phyloP scores from a whole-genome alignment of 768 basidiomycete genomes.

The Pulveroboletus sp. region DNA sequence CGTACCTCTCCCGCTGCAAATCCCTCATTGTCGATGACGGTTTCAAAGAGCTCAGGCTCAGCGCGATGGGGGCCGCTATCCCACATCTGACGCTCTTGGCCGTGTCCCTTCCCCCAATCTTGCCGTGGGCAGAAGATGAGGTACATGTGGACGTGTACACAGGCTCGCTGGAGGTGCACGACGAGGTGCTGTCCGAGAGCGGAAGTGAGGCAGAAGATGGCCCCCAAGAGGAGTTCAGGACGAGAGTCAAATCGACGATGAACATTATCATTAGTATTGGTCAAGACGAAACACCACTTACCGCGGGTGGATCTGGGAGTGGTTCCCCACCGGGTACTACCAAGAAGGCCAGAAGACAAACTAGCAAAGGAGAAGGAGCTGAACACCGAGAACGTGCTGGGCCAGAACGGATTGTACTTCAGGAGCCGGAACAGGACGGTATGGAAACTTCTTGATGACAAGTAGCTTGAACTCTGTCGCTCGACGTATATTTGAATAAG shows the following conservation, averaged over 20 bases:
- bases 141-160: conserved; percentile 61
- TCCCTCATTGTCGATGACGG: conserved; percentile 67
- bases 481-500: background rate
- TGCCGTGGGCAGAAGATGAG: conserved; percentile 64
- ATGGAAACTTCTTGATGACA: conserved; percentile 31
- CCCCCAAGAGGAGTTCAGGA: conserved; percentile 51
- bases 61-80: conserved; percentile 88
- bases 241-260: conserved; percentile 68
- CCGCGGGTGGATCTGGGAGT: conserved; percentile 7
- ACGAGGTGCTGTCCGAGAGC: conserved; percentile 56
- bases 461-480: conserved; percentile 1
- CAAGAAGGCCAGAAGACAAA: conserved; percentile 6
- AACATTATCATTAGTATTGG: conserved; percentile 58
- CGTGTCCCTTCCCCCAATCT: conserved; percentile 65
- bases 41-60: conserved; percentile 72
- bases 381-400: conserved; percentile 1
- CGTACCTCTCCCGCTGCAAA: conserved; percentile 77
- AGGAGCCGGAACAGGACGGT: conserved; percentile 43
- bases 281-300: conserved; percentile 44
- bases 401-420: conserved; percentile 32
- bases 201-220: conserved; percentile 55
- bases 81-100: conserved; percentile 70
- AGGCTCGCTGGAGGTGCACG: conserved; percentile 67
- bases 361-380: conserved; percentile 8
- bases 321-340: conserved; percentile 1